Percentiles rank a stretch among this genome's conserved stretches.
Conservation (phyloP, 345 rosid species). For the Euphorbia pulcherrima region DNA sequence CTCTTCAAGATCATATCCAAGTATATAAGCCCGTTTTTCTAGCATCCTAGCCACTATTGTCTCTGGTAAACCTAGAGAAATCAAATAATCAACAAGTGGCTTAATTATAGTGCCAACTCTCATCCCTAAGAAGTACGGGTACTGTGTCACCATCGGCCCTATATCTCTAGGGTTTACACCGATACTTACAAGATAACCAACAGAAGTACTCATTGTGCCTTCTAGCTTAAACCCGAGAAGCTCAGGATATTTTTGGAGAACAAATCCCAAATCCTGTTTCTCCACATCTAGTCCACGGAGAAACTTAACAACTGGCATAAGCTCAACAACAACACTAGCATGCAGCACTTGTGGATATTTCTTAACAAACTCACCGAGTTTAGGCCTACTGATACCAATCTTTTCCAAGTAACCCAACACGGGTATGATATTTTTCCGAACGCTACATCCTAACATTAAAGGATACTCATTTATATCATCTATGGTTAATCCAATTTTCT, state of each 20-base stretch:
- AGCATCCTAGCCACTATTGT: conserved; percentile 78
- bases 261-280: conserved; percentile 75
- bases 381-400: conserved; percentile 61
- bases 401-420: conserved; percentile 83
- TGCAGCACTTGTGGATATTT: conserved; percentile 79
- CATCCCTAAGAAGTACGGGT: conserved; percentile 82
- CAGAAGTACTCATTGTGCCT: conserved; percentile 89
- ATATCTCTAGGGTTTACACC: conserved; percentile 91
- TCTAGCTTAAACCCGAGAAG: conserved; percentile 89
- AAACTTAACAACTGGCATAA: conserved; percentile 79
- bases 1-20: conserved; percentile 81
- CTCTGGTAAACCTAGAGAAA: conserved; percentile 70
- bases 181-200: conserved; percentile 82
- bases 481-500: conserved; percentile 62
- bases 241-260: conserved; percentile 82
- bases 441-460: conserved; percentile 73
- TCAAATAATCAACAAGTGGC: conserved; percentile 68
- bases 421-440: conserved; percentile 85
- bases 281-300: conserved; percentile 92
- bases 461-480: conserved; percentile 90
- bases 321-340: conserved; percentile 85
- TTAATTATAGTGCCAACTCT: conserved; percentile 89
- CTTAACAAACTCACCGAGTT: conserved; percentile 77
- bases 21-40: conserved; percentile 78
- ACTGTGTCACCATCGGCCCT: conserved; percentile 93